Base-by-base conservation (phyloP, 768 basidiomycete species). In the Xerocomellus dryophilus region DNA sequence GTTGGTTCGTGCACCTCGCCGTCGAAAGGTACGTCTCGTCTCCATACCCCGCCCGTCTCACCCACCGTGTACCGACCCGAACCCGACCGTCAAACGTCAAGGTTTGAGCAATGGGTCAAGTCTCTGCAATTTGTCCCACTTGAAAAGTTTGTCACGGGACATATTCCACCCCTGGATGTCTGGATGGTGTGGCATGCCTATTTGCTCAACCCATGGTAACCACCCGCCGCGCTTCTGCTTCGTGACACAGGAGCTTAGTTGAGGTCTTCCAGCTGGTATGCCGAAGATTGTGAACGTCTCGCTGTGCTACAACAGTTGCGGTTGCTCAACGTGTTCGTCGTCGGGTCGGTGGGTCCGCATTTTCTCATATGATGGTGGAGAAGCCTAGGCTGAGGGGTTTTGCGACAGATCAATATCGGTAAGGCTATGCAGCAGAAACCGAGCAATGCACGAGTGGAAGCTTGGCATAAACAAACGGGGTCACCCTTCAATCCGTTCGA, bases 151-250 rank as follows among this genome's bases (percentile, higher is more conserved):
- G 53, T 72, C 31, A 23, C 50, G 21, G 51, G 46, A 5, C 58
- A 71, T 11, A 41, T 71, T 15, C 74, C 74, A 0, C 74, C 74
- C 12, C 27, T 73, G 29, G 76, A 76, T 38, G 74, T 76, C 21
- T 70, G 71, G 65, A 74, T 76, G 73, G 71, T 76, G 18, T 74
- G 76, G 71, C 74, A 76, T 18, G 75, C 74, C 1, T 76, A 77
- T 60, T 18, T 73, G 44, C 71, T 76, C 20, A 73, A 61, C 43
- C 74, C 74, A 11, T 62, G 66, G 75, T 75, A 61, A 59, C 17
- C 8, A 1, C 12, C 23, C 3, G 8, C 2, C 8, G 7, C 34
- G 18, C 7, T 45, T 17, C 7, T 10, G 6, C 14, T 18, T 44
- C 21, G 27, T 29, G 36, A 47, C 35, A 15, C 7, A 14, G 14